A percentile compares a stretch with the other conserved stretches of the same genome.
phyloP scores from a whole-genome alignment of 192 early-diverging fungal genomes.

The Linnemannia schmuckeri region DNA sequence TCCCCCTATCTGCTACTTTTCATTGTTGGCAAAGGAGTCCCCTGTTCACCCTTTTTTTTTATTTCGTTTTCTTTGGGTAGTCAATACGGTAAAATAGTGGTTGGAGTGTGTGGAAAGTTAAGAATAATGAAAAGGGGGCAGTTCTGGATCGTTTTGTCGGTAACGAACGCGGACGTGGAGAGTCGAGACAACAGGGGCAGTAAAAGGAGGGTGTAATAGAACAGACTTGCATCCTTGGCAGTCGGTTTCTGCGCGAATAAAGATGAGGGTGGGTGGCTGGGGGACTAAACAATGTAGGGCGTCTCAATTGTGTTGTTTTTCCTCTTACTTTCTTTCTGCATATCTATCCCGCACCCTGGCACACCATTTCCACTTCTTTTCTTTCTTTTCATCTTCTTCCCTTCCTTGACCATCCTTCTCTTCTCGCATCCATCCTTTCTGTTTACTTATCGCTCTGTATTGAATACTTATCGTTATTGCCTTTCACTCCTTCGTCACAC shows the following conservation, averaged over 20 bases:
- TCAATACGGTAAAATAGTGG: not conserved
- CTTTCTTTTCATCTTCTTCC: not conserved
- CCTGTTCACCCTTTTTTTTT: not conserved
- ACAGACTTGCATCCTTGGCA: too few relatives aligned
- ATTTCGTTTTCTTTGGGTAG: not conserved
- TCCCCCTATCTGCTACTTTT: not conserved
- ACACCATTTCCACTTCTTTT: not conserved
- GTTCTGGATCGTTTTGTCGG: not conserved
- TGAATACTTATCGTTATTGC: not conserved
- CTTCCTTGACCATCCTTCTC: not conserved
- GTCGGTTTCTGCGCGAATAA: too few relatives aligned
- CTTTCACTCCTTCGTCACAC: not conserved
- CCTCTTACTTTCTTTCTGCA: not conserved
- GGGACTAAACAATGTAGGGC: too few relatives aligned
- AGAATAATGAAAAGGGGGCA: not conserved
- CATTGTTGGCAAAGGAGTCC: not conserved
- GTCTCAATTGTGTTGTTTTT: not conserved
- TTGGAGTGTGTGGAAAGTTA: not conserved
- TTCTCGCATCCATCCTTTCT: not conserved
- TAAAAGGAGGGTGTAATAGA: not conserved
- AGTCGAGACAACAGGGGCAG: not conserved
- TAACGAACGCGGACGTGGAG: not conserved
- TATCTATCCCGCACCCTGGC: not conserved
- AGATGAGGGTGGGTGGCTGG: too few relatives aligned
- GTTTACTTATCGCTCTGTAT: not conserved